Evolutionary conservation across 805 yeast genomes (phyloP), one percentile per base, ranked within the genome.

Genomic region (Tetrapisispora iriomotensis): DNA sequence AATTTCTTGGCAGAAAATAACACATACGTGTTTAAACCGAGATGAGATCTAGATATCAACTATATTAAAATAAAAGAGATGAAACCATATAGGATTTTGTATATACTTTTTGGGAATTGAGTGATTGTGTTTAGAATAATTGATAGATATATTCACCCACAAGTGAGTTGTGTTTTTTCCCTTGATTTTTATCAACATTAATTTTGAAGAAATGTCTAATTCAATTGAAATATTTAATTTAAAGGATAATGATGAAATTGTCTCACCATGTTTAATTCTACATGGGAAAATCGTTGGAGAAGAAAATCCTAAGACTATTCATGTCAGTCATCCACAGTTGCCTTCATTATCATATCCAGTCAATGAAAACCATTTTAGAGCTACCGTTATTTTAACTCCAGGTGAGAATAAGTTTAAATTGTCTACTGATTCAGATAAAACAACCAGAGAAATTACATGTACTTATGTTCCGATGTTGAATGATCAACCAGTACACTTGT

Each of bases 401-500:
- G 88, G 90, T 15, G 60, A 59, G 17, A 88, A 88, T 52, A 56
- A 53, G 3, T 57, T 88, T 29, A 51, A 60, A 2, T 70, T 83
- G 39, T 46, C 43, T 6, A 68, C 71, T 4, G 76, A 72, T 24
- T 55, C 63, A 17, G 63, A 64, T 8, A 71, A 71, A 0, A 33
- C 22, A 17, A 34, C 42, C 1, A 38, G 49, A n/a, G 40, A 51
- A 0, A 42, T 74, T 18, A 54, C 47, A 0, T 53, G 79, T 29
- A 61, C 60, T 39, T 79, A 77, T 54, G 56, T 65, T 1, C 87
- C 86, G 0, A 53, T 82, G 25, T 49, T 66, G 3, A 71, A 75
- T 39, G 76, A 82, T 49, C 83, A 82, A 35, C 92, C 92, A 1
- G 62, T 88, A 14, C 92, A 87, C 58, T 60, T 88, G 36, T 86